A percentile compares a stretch with the other conserved stretches of the same genome.
Conservation (phyloP, 1,139 yeast species). For the Hemisphaericaspora xylofermentans region DNA sequence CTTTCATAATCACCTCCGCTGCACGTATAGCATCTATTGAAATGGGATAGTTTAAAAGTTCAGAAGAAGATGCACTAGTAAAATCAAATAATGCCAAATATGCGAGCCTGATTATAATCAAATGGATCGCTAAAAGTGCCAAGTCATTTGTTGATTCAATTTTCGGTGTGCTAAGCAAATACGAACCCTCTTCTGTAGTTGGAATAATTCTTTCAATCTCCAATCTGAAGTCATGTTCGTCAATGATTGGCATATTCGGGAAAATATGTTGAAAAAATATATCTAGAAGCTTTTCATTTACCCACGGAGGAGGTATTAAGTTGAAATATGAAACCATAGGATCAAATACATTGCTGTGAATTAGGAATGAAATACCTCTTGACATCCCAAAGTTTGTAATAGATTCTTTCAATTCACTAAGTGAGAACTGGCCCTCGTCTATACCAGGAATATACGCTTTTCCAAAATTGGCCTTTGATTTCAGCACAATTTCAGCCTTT, state of each 20-base stretch:
- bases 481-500: slow-evolving; percentile 4
- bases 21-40: slow-evolving; percentile 28
- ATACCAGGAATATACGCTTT: slow-evolving; percentile 9
- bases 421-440: slow-evolving; percentile 4
- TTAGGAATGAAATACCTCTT: slow-evolving; percentile 5
- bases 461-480: slow-evolving; percentile 7
- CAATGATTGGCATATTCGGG: slow-evolving; percentile 48
- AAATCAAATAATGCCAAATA: slow-evolving; percentile 23
- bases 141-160: slow-evolving; percentile 27
- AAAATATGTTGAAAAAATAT: slow-evolving; percentile 41
- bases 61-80: background rate
- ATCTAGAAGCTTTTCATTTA: slow-evolving; percentile 10
- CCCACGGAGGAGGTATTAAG: slow-evolving; percentile 13
- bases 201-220: slow-evolving; percentile 20
- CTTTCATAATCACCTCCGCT: slow-evolving; percentile 35
- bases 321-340: slow-evolving; percentile 11
- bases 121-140: slow-evolving; percentile 26
- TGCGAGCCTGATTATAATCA: slow-evolving; percentile 27
- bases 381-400: slow-evolving; percentile 5
- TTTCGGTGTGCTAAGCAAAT: slow-evolving; percentile 17
- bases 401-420: slow-evolving; percentile 3
- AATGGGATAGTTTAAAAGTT: slow-evolving; percentile 26
- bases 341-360: slow-evolving; percentile 8
- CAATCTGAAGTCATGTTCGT: slow-evolving; percentile 28
- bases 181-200: slow-evolving; percentile 13